Conservation (phyloP, 352 stramenopile species). For the Pelagophyceae sp. region DNA sequence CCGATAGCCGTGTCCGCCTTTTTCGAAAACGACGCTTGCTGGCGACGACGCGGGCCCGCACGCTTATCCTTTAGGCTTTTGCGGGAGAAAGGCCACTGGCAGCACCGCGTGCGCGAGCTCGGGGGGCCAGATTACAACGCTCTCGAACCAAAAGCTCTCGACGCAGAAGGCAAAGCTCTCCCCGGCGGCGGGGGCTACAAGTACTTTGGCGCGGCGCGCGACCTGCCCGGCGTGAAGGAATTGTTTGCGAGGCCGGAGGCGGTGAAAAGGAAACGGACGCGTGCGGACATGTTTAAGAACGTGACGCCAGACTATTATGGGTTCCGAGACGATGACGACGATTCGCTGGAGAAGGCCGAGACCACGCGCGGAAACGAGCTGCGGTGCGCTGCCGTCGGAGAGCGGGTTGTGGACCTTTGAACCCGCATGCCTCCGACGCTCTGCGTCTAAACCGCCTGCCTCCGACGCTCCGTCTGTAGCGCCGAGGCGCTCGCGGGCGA, state of each 20-base stretch:
- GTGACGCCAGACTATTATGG: conserved; percentile 71
- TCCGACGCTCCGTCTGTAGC: too few relatives aligned
- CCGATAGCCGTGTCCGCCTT: too few relatives aligned
- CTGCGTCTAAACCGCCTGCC: too few relatives aligned
- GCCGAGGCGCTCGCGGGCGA: not conserved
- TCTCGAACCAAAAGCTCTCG: conserved; percentile 62
- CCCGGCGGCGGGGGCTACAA: conserved; percentile 74
- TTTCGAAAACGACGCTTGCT: too few relatives aligned
- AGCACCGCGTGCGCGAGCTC: conserved; percentile 61
- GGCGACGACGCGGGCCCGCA: too few relatives aligned
- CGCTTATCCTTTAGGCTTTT: too few relatives aligned
- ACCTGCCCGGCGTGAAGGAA: conserved; percentile 86
- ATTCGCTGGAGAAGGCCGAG: not conserved
- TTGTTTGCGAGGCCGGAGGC: conserved; percentile 72
- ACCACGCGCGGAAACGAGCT: not conserved
- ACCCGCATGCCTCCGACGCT: too few relatives aligned
- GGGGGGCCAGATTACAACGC: conserved; percentile 75
- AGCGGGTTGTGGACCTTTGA: too few relatives aligned
- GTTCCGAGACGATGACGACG: conserved; percentile 54
- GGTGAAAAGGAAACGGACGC: conserved; percentile 44
- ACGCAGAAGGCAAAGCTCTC: conserved; percentile 58
- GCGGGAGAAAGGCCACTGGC: conserved; percentile 76
- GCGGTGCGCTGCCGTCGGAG: too few relatives aligned
- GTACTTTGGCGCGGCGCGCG: conserved; percentile 93
- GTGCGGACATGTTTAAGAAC: conserved; percentile 72